These are phyloP conservation scores for Fusarium drepaniforme DNA, from an alignment of 2,329 filamentous ascomycete species.

Conservation along the genomic window DNA sequence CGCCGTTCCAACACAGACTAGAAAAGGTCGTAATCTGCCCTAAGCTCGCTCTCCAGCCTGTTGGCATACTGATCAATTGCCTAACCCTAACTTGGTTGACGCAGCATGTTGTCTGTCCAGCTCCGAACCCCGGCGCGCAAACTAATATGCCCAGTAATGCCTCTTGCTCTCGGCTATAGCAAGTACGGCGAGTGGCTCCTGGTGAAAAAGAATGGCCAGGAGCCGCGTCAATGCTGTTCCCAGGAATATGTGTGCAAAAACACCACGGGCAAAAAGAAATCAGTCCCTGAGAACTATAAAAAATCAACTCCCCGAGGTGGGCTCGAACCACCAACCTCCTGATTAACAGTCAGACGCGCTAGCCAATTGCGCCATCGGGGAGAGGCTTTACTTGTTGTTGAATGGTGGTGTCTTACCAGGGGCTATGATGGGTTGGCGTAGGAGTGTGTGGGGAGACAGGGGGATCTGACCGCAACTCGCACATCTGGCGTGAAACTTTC, in stretches of 20 bases:
- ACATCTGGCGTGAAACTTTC: not conserved
- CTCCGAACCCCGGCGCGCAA: not conserved
- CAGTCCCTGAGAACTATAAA: not conserved
- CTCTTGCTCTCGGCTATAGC: not conserved
- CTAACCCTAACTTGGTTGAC: not conserved
- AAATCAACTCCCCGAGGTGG: slow-evolving; percentile 10
- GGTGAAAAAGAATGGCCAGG: not conserved
- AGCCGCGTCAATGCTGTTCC: not conserved
- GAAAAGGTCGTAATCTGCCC: too few species aligned
- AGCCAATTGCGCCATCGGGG: slow-evolving; percentile 62
- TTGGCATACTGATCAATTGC: too few species aligned
- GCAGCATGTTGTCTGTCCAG: not conserved
- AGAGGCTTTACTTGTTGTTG: slow-evolving; percentile 1
- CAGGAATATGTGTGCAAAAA: too few species aligned
- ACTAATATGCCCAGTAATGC: too few species aligned
- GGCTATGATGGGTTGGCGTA: not conserved
- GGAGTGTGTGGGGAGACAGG: not conserved
- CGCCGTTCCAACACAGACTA: not conserved
- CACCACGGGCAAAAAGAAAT: not conserved
- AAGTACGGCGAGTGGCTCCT: not conserved
- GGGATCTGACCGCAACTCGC: not conserved
- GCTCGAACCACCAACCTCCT: slow-evolving; percentile 38
- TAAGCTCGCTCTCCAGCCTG: too few species aligned
- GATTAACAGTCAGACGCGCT: slow-evolving; percentile 71
- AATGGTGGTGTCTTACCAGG: not conserved